Evolutionary conservation across 345 rosid species (phyloP), one percentile per base, ranked within the genome.

Genomic region (Citropsis articulata): DNA sequence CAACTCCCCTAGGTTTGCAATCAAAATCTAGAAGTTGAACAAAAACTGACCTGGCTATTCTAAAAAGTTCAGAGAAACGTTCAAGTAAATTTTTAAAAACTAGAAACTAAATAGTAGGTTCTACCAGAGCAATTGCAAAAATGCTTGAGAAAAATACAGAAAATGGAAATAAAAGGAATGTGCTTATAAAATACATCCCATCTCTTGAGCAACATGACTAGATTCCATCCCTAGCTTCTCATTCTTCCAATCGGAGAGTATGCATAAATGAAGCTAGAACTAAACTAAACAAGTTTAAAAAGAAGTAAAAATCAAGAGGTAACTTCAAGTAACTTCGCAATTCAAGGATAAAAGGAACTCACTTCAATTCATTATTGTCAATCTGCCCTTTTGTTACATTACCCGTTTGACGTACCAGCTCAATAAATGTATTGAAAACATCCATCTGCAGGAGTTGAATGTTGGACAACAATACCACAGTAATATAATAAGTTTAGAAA

Each of bases 391-490:
- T 94, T 42, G 93, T 86, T 71, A 96, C 93, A 87, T 97, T 93
- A 73, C 98, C 98, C 53, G 99, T 97, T 90, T 97, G 99, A 16
- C 98, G 95, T 65, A 97, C 83, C 64, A 97, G 85, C 92, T 97
- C 99, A 86, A 92, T 94, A 76, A 97, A 97, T 38, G 99, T 93
- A 89, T 86, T 94, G 83, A 94, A 97, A 65, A 97, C 89, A 84
- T 97, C 99, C 98, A 91, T 94, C 99, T 97, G 91, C 82, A 87
- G 71, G 75, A 77, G 28, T 70, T 76, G 69, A 77, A 38, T 38
- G 55, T 81, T 78, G 76, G 75, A 79, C 74, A 21, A 84, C 25
- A 50, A 86, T 2, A 75, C 56, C 71, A 48, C 12, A 38, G 31
- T 55, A 60, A 21, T 9, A 62, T 66, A 62, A 69, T 53, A 19